Evolutionary conservation across 2,329 filamentous ascomycete species (phyloP).

Genomic region (Cadophora malorum): DNA sequence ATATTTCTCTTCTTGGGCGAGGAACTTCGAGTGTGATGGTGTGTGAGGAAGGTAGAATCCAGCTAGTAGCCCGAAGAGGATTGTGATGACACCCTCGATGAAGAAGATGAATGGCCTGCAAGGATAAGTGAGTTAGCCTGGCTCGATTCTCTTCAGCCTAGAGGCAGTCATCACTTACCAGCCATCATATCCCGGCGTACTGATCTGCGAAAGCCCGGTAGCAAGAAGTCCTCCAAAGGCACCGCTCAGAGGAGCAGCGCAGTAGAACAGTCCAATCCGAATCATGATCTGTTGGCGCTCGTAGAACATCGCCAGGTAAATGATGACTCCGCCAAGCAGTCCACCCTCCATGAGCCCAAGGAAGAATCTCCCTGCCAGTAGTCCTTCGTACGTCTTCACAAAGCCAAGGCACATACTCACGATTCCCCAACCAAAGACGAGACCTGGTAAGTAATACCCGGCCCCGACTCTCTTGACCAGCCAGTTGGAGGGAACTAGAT

Average conservation of each 20-base stretch:
- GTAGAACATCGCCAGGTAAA: constrained; percentile 13
- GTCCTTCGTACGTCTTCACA: constrained; percentile 61
- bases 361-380: constrained; percentile 73
- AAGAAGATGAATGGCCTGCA: constrained; percentile 9
- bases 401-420: constrained; percentile 36
- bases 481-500: constrained; percentile 40
- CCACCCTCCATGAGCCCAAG: constrained; percentile 58
- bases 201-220: constrained; percentile 5
- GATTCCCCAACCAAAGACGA: constrained; percentile 55
- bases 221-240: constrained; percentile 8
- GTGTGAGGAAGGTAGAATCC: constrained; percentile 1
- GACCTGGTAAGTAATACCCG: constrained; percentile 47
- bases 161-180: neutral
- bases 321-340: constrained; percentile 63
- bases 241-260: neutral
- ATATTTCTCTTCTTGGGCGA: neutral
- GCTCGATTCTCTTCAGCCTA: neutral
- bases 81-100: constrained; percentile 1
- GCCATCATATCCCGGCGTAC: neutral
- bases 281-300: constrained; percentile 13
- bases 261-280: constrained; percentile 1
- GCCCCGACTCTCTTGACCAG: constrained; percentile 46
- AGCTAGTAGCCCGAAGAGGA: neutral
- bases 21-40: neutral
- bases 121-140: neutral